Conservation (phyloP, 139 green algal species). For the Chlamydomonas asymmetrica region DNA sequence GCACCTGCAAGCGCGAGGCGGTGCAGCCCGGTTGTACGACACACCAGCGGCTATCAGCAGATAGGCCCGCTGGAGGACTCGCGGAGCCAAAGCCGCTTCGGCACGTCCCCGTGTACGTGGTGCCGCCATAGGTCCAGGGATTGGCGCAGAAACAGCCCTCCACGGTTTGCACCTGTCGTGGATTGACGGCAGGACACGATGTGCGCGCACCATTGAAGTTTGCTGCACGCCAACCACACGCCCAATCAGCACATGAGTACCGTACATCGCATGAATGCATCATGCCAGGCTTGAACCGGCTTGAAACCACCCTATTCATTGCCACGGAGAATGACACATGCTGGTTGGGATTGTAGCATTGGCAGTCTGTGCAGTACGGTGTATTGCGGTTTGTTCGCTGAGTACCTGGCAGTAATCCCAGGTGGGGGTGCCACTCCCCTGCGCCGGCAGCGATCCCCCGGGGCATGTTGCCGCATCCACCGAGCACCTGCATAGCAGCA, state of each 20-base stretch:
- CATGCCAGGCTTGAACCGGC: no score
- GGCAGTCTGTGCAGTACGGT: no score
- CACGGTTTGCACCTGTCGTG: slow-evolving; percentile 11
- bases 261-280: no score
- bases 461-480: slow-evolving; percentile 37
- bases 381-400: no score
- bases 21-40: slow-evolving; percentile 12
- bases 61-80: not conserved
- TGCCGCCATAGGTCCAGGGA: slow-evolving; percentile 32
- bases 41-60: slow-evolving; percentile 19
- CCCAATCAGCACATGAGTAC: no score
- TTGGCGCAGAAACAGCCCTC: slow-evolving; percentile 37
- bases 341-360: no score
- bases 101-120: slow-evolving; percentile 32
- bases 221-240: no score
- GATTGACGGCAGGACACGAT: no score
- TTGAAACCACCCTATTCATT: no score
- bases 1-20: slow-evolving; percentile 11
- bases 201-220: no score
- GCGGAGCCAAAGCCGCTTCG: slow-evolving; percentile 8
- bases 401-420: slow-evolving; percentile 37
- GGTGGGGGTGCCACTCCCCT: slow-evolving; percentile 16
- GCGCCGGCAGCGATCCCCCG: slow-evolving; percentile 14
- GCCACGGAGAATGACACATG: no score
- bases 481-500: no score